phyloP scores from a whole-genome alignment of 306 rosid species.

The Lotus japonicus region DNA sequence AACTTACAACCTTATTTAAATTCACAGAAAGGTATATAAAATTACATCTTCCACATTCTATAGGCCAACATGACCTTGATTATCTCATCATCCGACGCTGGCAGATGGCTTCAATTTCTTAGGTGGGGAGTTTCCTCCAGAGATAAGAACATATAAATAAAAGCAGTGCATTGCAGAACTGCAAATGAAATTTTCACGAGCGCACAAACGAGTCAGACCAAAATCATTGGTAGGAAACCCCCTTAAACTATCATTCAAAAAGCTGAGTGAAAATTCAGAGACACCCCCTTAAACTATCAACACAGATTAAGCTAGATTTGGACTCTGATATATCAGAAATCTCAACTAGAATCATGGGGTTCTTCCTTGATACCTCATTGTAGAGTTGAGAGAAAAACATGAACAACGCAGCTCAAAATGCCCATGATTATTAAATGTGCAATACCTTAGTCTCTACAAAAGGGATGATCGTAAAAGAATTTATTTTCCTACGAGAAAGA shows the following conservation, averaged over 20 bases:
- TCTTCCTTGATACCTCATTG: too few species aligned
- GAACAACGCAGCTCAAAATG: too few species aligned
- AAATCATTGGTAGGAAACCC: too few species aligned
- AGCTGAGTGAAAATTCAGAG: too few species aligned
- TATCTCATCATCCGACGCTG: conserved; percentile 39
- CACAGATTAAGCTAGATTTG: too few species aligned
- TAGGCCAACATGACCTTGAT: conserved; percentile 10
- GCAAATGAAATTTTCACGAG: conserved; percentile 22
- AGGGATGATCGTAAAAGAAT: not conserved
- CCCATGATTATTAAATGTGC: not conserved
- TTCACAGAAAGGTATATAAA: conserved; percentile 18
- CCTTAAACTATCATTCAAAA: too few species aligned
- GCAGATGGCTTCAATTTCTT: conserved; percentile 72
- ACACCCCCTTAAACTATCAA: too few species aligned
- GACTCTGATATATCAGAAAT: too few species aligned
- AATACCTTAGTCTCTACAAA: not conserved
- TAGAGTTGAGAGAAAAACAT: too few species aligned
- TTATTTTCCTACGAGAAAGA: not conserved
- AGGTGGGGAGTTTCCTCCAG: conserved; percentile 95
- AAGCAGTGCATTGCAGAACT: conserved; percentile 95
- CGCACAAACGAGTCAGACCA: conserved; percentile 24
- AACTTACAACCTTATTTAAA: conserved; percentile 15
- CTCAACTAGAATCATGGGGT: too few species aligned
- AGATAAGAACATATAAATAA: conserved; percentile 60
- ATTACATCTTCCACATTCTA: not conserved